These are phyloP conservation scores for Tetrastigma voinierianum DNA, from an alignment of 164 flowering plant species.

Conservation along the genomic window DNA sequence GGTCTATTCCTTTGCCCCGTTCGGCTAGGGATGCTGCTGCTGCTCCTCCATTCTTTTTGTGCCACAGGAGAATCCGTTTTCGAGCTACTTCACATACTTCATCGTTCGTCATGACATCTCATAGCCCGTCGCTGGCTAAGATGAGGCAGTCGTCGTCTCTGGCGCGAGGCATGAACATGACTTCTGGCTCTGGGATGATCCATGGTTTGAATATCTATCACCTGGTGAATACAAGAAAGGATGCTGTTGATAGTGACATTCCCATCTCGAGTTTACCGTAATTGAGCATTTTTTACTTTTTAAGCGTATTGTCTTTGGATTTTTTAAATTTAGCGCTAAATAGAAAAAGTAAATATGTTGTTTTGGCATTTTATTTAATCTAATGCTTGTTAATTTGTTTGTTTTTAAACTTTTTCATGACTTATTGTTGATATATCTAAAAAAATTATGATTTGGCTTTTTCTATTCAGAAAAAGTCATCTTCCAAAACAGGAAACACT, in stretches of 20 bases:
- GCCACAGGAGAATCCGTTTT: slow-evolving; percentile 32
- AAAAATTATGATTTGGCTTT: too few species aligned
- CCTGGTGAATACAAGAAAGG: slow-evolving; percentile 16
- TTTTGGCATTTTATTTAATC: not conserved
- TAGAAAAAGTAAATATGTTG: not conserved
- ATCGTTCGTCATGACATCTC: slow-evolving; percentile 44
- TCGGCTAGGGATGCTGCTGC: slow-evolving; percentile 15
- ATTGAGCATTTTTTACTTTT: too few species aligned
- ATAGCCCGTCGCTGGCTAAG: slow-evolving; percentile 37
- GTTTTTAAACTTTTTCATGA: too few species aligned
- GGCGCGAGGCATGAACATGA: slow-evolving; percentile 27
- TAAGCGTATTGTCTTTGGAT: too few species aligned
- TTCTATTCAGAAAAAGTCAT: too few species aligned
- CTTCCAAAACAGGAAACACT: too few species aligned
- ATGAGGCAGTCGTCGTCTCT: slow-evolving; percentile 38
- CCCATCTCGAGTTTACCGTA: too few species aligned
- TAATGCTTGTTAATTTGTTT: not conserved
- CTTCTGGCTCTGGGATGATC: slow-evolving; percentile 42
- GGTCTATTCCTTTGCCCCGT: slow-evolving; percentile 30
- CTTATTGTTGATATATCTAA: too few species aligned
- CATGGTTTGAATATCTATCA: slow-evolving; percentile 39
- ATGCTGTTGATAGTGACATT: too few species aligned
- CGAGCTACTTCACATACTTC: slow-evolving; percentile 39
- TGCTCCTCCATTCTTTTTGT: slow-evolving; percentile 29
- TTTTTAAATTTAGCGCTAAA: not conserved